Conservation (phyloP, 352 stramenopile species). For the Globisporangium megalacanthum region DNA sequence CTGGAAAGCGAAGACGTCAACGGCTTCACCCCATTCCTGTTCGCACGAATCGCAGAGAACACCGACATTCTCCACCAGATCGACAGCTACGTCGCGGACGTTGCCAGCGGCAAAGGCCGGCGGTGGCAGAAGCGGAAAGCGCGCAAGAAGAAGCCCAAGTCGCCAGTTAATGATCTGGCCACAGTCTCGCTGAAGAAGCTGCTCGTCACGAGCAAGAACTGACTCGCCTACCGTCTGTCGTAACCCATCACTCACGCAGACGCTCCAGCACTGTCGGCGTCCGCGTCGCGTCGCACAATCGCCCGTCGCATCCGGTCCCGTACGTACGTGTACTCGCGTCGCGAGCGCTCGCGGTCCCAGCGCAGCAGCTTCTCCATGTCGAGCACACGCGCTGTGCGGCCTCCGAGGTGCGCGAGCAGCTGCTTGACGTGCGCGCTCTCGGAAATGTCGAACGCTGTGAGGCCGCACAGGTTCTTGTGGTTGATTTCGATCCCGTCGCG, state of each 20-base stretch:
- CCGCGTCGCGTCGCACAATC: conserved; percentile 16
- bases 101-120: conserved; percentile 26
- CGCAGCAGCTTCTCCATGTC: conserved; percentile 40
- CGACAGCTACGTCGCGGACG: conserved; percentile 36
- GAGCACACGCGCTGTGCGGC: conserved; percentile 32
- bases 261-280: not conserved
- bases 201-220: conserved; percentile 39
- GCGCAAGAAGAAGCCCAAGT: conserved; percentile 23
- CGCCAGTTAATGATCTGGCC: conserved; percentile 16
- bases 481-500: conserved; percentile 46
- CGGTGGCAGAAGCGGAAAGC: conserved; percentile 17
- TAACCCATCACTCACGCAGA: not conserved
- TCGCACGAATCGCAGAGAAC: conserved; percentile 64
- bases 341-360: conserved; percentile 45
- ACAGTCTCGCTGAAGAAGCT: conserved; percentile 42
- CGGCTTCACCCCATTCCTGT: conserved; percentile 66
- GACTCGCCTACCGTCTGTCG: conserved; percentile 1
- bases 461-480: conserved; percentile 64
- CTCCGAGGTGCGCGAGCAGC: conserved; percentile 35
- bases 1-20: conserved; percentile 54
- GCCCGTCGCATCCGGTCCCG: conserved; percentile 21
- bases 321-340: conserved; percentile 41
- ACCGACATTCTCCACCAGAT: conserved; percentile 51
- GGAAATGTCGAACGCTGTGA: conserved; percentile 53
- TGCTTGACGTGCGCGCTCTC: conserved; percentile 36